These are phyloP conservation scores for Aurinia saxatilis DNA, from an alignment of 345 rosid genomes.

Conservation along the genomic window DNA sequence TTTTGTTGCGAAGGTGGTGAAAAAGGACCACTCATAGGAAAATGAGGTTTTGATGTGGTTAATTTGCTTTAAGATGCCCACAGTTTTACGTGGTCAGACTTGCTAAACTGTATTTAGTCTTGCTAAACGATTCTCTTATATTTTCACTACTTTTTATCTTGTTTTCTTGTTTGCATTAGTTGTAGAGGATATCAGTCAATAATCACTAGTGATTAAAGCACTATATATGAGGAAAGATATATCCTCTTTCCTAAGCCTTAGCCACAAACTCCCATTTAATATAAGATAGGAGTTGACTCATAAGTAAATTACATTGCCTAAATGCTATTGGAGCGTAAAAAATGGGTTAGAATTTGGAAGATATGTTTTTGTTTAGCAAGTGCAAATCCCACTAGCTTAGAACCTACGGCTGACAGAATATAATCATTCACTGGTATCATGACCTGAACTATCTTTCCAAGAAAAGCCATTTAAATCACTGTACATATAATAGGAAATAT, in stretches of 20 bases:
- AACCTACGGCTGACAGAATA: neutral
- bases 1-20: neutral
- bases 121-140: neutral
- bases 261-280: slow-evolving; percentile 7
- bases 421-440: neutral
- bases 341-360: slow-evolving; percentile 2
- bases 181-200: neutral
- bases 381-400: slow-evolving; percentile 1
- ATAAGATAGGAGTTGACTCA: slow-evolving; percentile 16
- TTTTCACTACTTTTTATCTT: neutral
- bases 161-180: neutral
- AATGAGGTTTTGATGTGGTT: neutral
- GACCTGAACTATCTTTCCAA: neutral
- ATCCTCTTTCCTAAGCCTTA: slow-evolving; percentile 6
- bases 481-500: neutral
- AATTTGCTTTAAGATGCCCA: neutral
- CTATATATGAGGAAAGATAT: neutral
- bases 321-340: slow-evolving; percentile 4
- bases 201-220: slow-evolving; percentile 21
- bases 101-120: neutral
- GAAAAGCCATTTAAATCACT: slow-evolving; percentile 2
- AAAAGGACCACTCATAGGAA: neutral
- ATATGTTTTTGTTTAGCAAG: neutral
- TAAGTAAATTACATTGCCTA: neutral
- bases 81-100: neutral